A percentile compares a stretch with the other conserved stretches of the same genome.
Conservation (phyloP, 805 yeast species). For the Scheffersomyces ergatensis region DNA sequence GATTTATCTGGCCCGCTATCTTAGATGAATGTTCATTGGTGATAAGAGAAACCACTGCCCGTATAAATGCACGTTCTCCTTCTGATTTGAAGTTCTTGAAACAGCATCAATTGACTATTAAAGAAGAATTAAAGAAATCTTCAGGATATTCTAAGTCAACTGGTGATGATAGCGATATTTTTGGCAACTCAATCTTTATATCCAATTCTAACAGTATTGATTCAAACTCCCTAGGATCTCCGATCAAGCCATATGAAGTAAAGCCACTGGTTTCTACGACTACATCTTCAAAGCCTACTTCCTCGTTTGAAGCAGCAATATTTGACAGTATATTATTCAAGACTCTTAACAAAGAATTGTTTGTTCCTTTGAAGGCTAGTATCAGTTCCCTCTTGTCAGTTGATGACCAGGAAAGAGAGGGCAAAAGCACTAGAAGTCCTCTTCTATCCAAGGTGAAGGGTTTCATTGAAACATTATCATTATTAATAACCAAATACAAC, state of each 20-base stretch:
- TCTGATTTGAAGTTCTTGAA: slow-evolving; percentile 29
- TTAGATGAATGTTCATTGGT: slow-evolving; percentile 59
- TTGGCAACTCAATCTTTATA: slow-evolving; percentile 32
- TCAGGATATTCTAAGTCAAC: neutral
- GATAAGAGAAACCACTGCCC: slow-evolving; percentile 47
- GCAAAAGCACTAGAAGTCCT: neutral
- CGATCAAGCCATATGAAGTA: neutral
- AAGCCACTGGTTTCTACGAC: too few species aligned
- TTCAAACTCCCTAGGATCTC: neutral
- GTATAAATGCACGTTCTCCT: slow-evolving; percentile 32
- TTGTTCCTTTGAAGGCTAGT: slow-evolving; percentile 9
- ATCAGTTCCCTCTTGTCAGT: neutral
- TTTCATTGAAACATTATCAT: neutral
- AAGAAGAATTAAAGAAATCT: slow-evolving; percentile 14
- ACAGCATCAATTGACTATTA: slow-evolving; percentile 12
- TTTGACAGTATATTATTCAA: slow-evolving; percentile 4
- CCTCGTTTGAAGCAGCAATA: neutral
- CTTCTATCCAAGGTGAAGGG: neutral
- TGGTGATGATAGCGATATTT: slow-evolving; percentile 19
- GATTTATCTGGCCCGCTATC: slow-evolving; percentile 56
- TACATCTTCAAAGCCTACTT: neutral
- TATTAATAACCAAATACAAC: slow-evolving; percentile 12
- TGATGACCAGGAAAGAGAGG: neutral
- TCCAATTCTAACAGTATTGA: neutral
- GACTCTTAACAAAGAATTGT: slow-evolving; percentile 12